phyloP scores from a whole-genome alignment of 768 basidiomycete species.

The Lanmaoa rubissima region DNA sequence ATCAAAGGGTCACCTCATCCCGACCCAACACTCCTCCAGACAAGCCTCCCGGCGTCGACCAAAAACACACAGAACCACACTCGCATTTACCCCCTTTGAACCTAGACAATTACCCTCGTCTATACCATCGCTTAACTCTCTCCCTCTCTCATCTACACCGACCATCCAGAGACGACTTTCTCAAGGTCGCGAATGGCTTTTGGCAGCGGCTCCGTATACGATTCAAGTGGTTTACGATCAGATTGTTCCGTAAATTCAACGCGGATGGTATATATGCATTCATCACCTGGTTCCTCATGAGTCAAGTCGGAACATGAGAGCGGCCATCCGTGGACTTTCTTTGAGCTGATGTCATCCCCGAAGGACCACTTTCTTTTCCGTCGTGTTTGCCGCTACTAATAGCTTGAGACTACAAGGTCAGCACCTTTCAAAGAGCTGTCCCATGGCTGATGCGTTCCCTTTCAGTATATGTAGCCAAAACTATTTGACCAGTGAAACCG shows the following conservation, averaged over 20 bases:
- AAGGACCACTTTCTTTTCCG: slow-evolving; percentile 95
- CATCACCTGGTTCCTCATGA: slow-evolving; percentile 92
- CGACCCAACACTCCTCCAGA: slow-evolving; percentile 1
- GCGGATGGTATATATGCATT: slow-evolving; percentile 97
- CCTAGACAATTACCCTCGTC: slow-evolving; percentile 72
- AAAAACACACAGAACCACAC: slow-evolving; percentile 9
- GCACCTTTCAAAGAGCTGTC: slow-evolving; percentile 9
- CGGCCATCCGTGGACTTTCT: not conserved
- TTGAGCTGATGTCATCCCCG: slow-evolving; percentile 2
- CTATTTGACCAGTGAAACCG: slow-evolving; percentile 91
- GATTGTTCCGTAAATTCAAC: slow-evolving; percentile 92
- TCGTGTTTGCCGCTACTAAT: slow-evolving; percentile 85
- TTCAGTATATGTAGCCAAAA: slow-evolving; percentile 80
- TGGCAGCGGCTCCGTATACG: slow-evolving; percentile 86
- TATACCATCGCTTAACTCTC: slow-evolving; percentile 72
- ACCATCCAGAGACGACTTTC: slow-evolving; percentile 87
- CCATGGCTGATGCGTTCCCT: slow-evolving; percentile 6
- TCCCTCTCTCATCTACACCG: slow-evolving; percentile 74
- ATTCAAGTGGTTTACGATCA: slow-evolving; percentile 97
- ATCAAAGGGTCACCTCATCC: not conserved
- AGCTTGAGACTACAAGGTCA: slow-evolving; percentile 81
- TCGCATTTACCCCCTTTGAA: slow-evolving; percentile 33
- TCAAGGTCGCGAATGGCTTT: slow-evolving; percentile 83
- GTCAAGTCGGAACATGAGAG: slow-evolving; percentile 76
- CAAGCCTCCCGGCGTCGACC: slow-evolving; percentile 1